phyloP scores from a whole-genome alignment of 129 eudicot species.

The Dittrichia graveolens region DNA sequence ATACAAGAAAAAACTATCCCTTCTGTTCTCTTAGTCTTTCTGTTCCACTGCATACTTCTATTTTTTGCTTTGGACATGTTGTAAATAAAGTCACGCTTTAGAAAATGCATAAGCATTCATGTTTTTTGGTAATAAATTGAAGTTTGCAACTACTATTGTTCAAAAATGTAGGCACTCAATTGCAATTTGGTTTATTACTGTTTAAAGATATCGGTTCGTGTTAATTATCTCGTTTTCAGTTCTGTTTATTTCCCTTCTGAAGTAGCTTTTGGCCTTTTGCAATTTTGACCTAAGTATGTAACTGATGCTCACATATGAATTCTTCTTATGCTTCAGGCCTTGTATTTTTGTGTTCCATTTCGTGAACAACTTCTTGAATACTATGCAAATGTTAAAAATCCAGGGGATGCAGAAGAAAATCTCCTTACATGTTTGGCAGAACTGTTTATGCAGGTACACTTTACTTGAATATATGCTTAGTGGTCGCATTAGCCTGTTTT shows the following conservation, averaged over 20 bases:
- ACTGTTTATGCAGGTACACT: conserved; percentile 51
- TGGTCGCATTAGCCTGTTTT: neutral
- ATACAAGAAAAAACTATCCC: neutral
- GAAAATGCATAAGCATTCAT: conserved; percentile 8
- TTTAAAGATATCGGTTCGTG: neutral
- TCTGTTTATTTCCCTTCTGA: conserved; percentile 4
- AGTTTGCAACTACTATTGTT: neutral
- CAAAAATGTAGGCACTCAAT: neutral
- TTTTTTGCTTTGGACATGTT: neutral
- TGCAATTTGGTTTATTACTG: neutral
- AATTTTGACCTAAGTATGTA: conserved; percentile 7
- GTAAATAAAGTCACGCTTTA: neutral
- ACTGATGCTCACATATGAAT: neutral
- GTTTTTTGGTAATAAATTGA: conserved; percentile 7
- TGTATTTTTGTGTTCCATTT: conserved; percentile 95
- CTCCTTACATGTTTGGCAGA: conserved; percentile 93
- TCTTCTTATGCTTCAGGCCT: conserved; percentile 54
- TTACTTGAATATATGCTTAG: neutral
- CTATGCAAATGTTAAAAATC: conserved; percentile 65
- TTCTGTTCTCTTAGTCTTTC: neutral
- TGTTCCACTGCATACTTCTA: neutral
- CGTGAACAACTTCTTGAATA: conserved; percentile 90
- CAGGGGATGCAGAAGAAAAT: conserved; percentile 80
- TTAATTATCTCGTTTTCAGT: neutral
- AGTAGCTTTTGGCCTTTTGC: neutral